Base-by-base conservation (phyloP, 1,139 yeast species). In the Taphrina wiesneri region DNA sequence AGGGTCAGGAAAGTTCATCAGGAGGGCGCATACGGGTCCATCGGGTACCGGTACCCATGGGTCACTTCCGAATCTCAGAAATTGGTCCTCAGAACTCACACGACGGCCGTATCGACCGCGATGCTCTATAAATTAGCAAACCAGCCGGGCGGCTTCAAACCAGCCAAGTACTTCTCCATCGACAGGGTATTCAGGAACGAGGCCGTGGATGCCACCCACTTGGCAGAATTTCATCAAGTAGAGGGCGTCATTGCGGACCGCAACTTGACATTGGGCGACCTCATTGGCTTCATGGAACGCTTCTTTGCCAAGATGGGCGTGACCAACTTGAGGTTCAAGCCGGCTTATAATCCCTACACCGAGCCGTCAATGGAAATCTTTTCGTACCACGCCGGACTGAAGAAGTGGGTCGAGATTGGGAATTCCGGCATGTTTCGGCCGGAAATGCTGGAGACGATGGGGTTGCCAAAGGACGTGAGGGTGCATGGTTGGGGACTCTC, bases 361-460 rank as follows among this genome's bases (percentile, higher is more conserved):
- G 99, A 95, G 79, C 99, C 99, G 69, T 89, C 97, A 19, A 85
- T 95, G 86, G 99, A 95, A 81, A 93, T 95, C 73, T 95, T 88
- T 78, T 95, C 98, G 67, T 93, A 90, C 87, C 99, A 95, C 79
- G 86, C 86, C 74, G 97, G 97, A 59, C 83, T 95, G 74, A 87
- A 84, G 74, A 93, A 91, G 77, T 95, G 99, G 99, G 99, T 95
- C 70, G 99, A 95, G 81, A 92, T 95, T 75, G 99, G 99, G 77
- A 95, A 95, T 82, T 90, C 97, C 26, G 99, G 99, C 77, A 88
- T 95, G 97, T 95, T 95, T 83, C 86, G 99, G 80, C 99, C 99
- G 26, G 99, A 95, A 79, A 95, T 95, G 99, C 83, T 95, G 77
- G 97, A 91, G 79, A 81, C 97, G 57, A 92, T 93, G 98, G 99